phyloP scores from a whole-genome alignment of 2,329 filamentous ascomycete species.

The Cladosporium halotolerans region DNA sequence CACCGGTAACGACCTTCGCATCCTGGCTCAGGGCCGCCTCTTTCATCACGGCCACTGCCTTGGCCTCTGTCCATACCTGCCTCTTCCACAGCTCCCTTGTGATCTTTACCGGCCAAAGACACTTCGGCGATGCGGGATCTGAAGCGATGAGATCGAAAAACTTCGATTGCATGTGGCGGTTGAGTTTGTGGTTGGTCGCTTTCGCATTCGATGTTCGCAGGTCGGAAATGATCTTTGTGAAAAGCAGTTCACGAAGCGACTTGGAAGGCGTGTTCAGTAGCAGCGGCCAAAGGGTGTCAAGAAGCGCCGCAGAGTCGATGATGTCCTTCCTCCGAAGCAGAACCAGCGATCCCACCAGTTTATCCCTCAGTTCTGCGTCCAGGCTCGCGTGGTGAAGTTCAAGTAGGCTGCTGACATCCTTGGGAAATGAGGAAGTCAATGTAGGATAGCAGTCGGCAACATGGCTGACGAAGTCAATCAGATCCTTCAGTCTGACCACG shows the following conservation, averaged over 20 bases:
- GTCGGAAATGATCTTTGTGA: slow-evolving; percentile 87
- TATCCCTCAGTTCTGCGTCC: slow-evolving; percentile 81
- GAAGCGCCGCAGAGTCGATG: slow-evolving; percentile 73
- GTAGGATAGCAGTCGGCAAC: slow-evolving; percentile 88
- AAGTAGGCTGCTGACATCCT: slow-evolving; percentile 75
- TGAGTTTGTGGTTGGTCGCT: slow-evolving; percentile 82
- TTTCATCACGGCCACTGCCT: slow-evolving; percentile 97
- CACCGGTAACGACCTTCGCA: slow-evolving; percentile 83
- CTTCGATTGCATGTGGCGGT: slow-evolving; percentile 86
- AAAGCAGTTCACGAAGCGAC: slow-evolving; percentile 72
- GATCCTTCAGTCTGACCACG: slow-evolving; percentile 76
- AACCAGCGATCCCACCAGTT: slow-evolving; percentile 85
- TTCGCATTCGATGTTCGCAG: slow-evolving; percentile 82
- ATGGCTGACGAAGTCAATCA: slow-evolving; percentile 90
- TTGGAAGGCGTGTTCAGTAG: slow-evolving; percentile 90
- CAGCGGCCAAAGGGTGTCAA: slow-evolving; percentile 91
- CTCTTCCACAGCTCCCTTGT: slow-evolving; percentile 94
- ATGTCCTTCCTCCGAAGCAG: slow-evolving; percentile 86
- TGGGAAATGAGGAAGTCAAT: slow-evolving; percentile 68
- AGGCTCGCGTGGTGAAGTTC: slow-evolving; percentile 75
- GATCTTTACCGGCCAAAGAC: slow-evolving; percentile 92
- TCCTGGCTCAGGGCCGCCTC: slow-evolving; percentile 83
- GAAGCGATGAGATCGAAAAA: slow-evolving; percentile 86
- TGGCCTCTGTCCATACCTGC: slow-evolving; percentile 91
- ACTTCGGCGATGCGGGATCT: slow-evolving; percentile 77